These are phyloP conservation scores for Cucurbitaria berberidis DNA, from an alignment of 2,329 filamentous ascomycete genomes.

Conservation along the genomic window DNA sequence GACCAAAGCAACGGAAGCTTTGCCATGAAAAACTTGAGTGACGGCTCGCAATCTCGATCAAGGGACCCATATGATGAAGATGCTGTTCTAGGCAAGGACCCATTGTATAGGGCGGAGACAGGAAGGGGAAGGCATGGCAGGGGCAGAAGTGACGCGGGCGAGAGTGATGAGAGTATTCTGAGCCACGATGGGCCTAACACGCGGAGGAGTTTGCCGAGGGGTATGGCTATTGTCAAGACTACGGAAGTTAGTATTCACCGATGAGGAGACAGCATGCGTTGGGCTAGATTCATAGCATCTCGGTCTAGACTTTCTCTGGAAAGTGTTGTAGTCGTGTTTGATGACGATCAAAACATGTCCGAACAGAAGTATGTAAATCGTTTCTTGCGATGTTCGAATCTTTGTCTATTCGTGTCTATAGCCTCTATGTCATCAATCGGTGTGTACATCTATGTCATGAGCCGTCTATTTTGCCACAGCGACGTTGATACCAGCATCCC, in stretches of 20 bases:
- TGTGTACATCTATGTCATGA: not conserved
- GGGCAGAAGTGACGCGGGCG: slow-evolving; percentile 1
- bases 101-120: slow-evolving; percentile 10
- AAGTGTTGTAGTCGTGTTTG: not conserved
- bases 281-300: not conserved
- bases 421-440: slow-evolving; percentile 12
- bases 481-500: slow-evolving; percentile 47
- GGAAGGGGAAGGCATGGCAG: slow-evolving; percentile 1
- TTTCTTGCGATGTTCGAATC: slow-evolving; percentile 14
- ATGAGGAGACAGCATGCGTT: not conserved
- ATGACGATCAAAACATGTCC: not conserved
- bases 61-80: slow-evolving; percentile 19
- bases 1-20: slow-evolving; percentile 1
- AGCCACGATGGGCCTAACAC: not conserved
- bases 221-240: slow-evolving; percentile 24
- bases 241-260: slow-evolving; percentile 25
- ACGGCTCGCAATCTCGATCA: slow-evolving; percentile 5
- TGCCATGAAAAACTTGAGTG: slow-evolving; percentile 20
- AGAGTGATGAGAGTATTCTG: slow-evolving; percentile 23
- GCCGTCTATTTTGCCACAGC: slow-evolving; percentile 23
- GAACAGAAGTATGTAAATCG: not conserved
- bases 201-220: slow-evolving; percentile 9
- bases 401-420: slow-evolving; percentile 17
- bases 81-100: slow-evolving; percentile 15
- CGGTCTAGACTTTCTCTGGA: not conserved